phyloP scores from a whole-genome alignment of 148 eudicot species.

The Nyssa sinensis region DNA sequence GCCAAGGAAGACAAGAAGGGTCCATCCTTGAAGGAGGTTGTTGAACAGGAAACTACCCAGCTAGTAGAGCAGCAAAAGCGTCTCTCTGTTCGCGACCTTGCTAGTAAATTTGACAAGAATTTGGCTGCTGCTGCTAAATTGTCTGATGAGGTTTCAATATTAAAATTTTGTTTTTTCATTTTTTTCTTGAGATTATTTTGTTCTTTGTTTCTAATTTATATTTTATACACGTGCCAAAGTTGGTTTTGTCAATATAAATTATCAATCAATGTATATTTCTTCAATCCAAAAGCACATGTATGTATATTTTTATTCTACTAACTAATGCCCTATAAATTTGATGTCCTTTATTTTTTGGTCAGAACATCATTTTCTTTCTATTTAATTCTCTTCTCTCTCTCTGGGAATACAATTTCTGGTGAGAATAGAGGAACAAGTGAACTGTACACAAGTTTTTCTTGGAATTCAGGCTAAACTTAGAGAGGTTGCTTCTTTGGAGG shows the following conservation, averaged over 20 bases:
- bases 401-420: not conserved
- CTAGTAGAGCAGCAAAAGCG: constrained; percentile 85
- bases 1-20: constrained; percentile 56
- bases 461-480: constrained; percentile 72
- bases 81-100: constrained; percentile 91
- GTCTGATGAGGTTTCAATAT: constrained; percentile 67
- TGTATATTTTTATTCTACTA: not conserved
- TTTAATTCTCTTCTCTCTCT: not conserved
- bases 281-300: not conserved
- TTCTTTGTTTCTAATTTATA: not conserved
- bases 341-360: too few species aligned
- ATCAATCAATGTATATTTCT: not conserved
- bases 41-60: constrained; percentile 64
- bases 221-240: not conserved
- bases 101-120: constrained; percentile 95
- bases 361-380: not conserved
- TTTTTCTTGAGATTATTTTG: not conserved
- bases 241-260: not conserved
- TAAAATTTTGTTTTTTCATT: not conserved
- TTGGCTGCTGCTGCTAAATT: constrained; percentile 85
- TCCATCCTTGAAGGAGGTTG: constrained; percentile 78
- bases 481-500: constrained; percentile 87
- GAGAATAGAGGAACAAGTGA: not conserved
- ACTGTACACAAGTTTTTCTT: constrained; percentile 6
- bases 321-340: not conserved